Base-by-base conservation (phyloP, 257 asterid species). In the Rubia yunnanensis region DNA sequence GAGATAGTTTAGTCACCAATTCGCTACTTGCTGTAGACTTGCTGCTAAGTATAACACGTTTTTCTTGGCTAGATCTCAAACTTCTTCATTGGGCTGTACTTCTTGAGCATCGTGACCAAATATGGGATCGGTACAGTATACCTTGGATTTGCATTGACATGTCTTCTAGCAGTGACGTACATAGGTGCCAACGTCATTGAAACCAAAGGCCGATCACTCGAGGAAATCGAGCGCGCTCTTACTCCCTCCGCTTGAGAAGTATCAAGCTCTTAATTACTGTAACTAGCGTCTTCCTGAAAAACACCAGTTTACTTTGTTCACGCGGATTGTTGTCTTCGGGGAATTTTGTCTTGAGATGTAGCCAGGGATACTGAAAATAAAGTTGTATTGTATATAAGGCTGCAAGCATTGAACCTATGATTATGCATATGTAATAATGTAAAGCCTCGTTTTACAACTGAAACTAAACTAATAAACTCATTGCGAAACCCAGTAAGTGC, bases 141-240 rank as follows among this genome's bases (percentile, higher is more conserved):
- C 84, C 83, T 89, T 81, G 96, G 96, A 67, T 92, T 92, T 67
- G 92, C 98, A 10, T 79, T 84, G 0, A 77, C 82, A 23, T 87
- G 98, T 48, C 68, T 81, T 69, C 75, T 92, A 6, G 96, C 95
- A 13, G 96, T 89, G 22, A 44, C 87, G 77, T 92, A 92, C 73
- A 85, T 92, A 73, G 73, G 84, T 60, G 77, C 86, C 34, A 89
- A 92, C 22, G 92, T 92, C 7, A 92, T 92, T 48, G 98, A 92
- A 77, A 92, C 96, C 4, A 92, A 92, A 72, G 98, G 98, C 2
- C 88, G 89, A 53, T 92, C 98, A 2, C 77, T 92, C 73, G 98
- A 92, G 81, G 96, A 92, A 60, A 87, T 92, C 39, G 96, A 92
- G 75, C 91, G 87, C 14, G 95, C 86, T 64, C 82, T 87, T 63